phyloP scores from a whole-genome alignment of 768 basidiomycete genomes.

The Agrocybe pediades region DNA sequence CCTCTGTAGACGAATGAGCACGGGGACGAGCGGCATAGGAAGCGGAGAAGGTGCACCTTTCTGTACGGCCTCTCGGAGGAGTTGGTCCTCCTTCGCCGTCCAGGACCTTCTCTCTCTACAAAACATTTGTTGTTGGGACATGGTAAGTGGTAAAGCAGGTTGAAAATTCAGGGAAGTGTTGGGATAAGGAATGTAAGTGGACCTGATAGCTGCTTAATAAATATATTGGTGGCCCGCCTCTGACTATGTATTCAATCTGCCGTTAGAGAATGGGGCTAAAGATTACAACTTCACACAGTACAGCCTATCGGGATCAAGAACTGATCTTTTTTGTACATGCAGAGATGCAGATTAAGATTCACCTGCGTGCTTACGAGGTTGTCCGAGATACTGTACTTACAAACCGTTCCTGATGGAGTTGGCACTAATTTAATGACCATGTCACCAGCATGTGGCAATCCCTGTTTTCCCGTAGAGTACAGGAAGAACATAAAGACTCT shows the following conservation, averaged over 20 bases:
- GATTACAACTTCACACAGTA: conserved; percentile 25
- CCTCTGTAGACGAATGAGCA: conserved; percentile 41
- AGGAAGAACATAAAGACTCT: conserved; percentile 8
- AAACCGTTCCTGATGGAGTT: conserved; percentile 30
- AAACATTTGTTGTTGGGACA: conserved; percentile 30
- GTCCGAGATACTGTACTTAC: conserved; percentile 32
- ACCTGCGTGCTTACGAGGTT: conserved; percentile 29
- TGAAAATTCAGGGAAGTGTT: conserved; percentile 20
- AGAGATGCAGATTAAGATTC: conserved; percentile 30
- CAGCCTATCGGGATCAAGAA: conserved; percentile 36
- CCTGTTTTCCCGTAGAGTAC: conserved; percentile 9
- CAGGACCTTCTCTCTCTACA: conserved; percentile 54
- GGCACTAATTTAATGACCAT: conserved; percentile 14
- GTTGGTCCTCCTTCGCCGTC: conserved; percentile 54
- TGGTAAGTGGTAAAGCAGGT: conserved; percentile 12
- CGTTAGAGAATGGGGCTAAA: conserved; percentile 31
- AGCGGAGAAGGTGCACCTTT: conserved; percentile 34
- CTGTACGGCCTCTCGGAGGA: conserved; percentile 51
- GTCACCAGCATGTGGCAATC: conserved; percentile 21
- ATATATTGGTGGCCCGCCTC: conserved; percentile 18
- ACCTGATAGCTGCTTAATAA: conserved; percentile 31
- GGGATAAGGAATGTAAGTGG: conserved; percentile 25
- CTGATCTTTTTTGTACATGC: conserved; percentile 11
- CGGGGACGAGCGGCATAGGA: conserved; percentile 1
- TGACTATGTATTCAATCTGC: conserved; percentile 10